A percentile compares a stretch with the other conserved stretches of the same genome.
phyloP scores from a whole-genome alignment of 73 alveolate species.

The Paramecium caudatum region DNA sequence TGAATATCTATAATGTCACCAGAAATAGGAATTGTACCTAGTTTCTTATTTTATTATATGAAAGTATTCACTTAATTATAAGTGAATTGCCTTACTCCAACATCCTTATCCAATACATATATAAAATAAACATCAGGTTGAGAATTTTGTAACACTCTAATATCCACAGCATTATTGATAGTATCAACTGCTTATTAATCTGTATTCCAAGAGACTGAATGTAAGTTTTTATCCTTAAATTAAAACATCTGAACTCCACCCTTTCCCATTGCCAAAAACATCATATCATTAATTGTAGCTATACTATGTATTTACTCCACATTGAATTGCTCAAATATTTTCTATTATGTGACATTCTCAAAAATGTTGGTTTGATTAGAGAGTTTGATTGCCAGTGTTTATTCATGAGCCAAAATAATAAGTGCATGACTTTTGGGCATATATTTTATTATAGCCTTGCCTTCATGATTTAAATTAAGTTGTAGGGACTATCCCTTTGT shows the following conservation, averaged over 20 bases:
- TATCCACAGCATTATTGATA: background rate
- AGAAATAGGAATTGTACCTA: constrained; percentile 20
- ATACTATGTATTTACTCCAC: constrained; percentile 21
- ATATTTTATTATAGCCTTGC: background rate
- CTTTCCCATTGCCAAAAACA: constrained; percentile 10
- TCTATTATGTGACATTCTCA: background rate
- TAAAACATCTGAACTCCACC: background rate
- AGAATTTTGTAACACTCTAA: background rate
- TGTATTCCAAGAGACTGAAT: background rate
- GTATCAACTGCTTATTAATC: background rate
- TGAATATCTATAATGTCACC: background rate
- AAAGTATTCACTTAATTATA: background rate
- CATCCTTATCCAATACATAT: constrained; percentile 15
- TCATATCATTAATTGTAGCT: constrained; percentile 13
- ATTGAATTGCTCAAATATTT: background rate
- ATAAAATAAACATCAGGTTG: background rate
- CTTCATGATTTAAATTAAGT: background rate
- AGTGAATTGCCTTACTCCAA: background rate
- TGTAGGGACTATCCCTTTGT: background rate
- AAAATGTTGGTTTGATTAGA: background rate
- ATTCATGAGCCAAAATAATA: background rate
- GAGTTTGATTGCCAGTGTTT: background rate
- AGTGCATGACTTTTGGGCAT: background rate
- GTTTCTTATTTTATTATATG: background rate
- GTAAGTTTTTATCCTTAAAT: constrained; percentile 4